A percentile compares a stretch with the other conserved stretches of the same genome.
Evolutionary conservation across 768 basidiomycete species (phyloP).

Genomic region (Mycena maculata): DNA sequence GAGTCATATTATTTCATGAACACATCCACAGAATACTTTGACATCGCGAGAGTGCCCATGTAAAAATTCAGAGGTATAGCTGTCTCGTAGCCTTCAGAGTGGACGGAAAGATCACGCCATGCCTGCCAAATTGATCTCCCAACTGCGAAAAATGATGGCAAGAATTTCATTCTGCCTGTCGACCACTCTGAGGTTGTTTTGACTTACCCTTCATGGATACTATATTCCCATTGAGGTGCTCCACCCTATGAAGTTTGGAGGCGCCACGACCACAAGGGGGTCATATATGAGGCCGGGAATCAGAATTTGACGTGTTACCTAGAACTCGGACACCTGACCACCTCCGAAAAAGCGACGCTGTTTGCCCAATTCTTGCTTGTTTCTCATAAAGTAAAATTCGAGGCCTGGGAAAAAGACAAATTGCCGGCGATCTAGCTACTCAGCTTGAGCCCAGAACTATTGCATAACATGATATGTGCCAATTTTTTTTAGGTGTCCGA

Average conservation of each 20-base stretch:
- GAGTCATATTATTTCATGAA: background rate
- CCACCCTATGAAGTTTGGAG: too few species aligned
- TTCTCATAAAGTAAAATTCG: background rate
- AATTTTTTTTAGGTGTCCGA: background rate
- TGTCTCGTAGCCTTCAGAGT: background rate
- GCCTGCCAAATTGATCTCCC: background rate
- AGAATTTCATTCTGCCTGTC: background rate
- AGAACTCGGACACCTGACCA: background rate
- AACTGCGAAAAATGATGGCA: background rate
- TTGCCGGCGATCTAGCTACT: background rate
- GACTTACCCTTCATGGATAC: background rate
- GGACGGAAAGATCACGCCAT: background rate
- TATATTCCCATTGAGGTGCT: background rate
- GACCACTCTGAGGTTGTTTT: too few species aligned
- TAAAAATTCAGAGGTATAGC: background rate
- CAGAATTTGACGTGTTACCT: background rate
- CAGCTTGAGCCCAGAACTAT: background rate
- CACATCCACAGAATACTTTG: background rate
- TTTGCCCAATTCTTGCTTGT: background rate
- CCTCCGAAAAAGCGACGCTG: background rate
- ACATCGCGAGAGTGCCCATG: background rate
- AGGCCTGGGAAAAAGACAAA: background rate
- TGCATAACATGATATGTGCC: too few species aligned
- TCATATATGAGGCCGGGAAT: background rate
- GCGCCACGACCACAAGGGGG: background rate